Evolutionary conservation across 2,329 filamentous ascomycete genomes (phyloP).

Genomic region (Xylariaceae sp.): DNA sequence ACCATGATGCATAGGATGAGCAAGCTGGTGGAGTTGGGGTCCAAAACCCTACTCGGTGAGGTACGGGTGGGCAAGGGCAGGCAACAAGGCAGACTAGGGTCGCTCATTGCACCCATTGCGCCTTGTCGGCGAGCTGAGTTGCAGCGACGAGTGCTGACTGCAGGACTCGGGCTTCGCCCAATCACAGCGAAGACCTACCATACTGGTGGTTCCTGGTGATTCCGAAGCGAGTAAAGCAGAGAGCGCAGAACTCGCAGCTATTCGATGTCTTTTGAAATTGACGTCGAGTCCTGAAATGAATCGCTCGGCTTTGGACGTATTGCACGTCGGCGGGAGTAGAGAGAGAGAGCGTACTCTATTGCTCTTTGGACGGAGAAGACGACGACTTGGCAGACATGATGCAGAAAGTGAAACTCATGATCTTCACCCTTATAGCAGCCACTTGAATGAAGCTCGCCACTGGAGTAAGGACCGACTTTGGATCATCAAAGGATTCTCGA

Average conservation of each 20-base stretch:
- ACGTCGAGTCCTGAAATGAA: constrained; percentile 32
- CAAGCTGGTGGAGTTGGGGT: constrained; percentile 43
- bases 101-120: constrained; percentile 35
- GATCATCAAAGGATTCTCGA: constrained; percentile 2
- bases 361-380: constrained; percentile 23
- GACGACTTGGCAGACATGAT: constrained; percentile 25
- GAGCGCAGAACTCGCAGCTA: constrained; percentile 33
- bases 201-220: constrained; percentile 22
- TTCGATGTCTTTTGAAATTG: constrained; percentile 31
- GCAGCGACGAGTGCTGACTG: constrained; percentile 43
- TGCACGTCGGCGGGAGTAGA: constrained; percentile 29
- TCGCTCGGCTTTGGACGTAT: constrained; percentile 41
- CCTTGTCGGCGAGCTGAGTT: constrained; percentile 44
- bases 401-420: constrained; percentile 27
- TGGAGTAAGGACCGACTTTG: constrained; percentile 9
- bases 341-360: constrained; percentile 21
- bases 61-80: constrained; percentile 39
- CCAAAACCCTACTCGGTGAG: constrained; percentile 43
- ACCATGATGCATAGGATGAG: constrained; percentile 40
- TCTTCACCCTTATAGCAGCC: constrained; percentile 18
- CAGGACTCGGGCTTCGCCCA: constrained; percentile 44
- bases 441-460: constrained; percentile 16
- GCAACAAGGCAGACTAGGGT: constrained; percentile 47
- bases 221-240: constrained; percentile 27
- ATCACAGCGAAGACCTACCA: constrained; percentile 35